Evolutionary conservation across 768 basidiomycete genomes (phyloP), one percentile per base, ranked within the genome.

Genomic region (Pisolithus sp.): DNA sequence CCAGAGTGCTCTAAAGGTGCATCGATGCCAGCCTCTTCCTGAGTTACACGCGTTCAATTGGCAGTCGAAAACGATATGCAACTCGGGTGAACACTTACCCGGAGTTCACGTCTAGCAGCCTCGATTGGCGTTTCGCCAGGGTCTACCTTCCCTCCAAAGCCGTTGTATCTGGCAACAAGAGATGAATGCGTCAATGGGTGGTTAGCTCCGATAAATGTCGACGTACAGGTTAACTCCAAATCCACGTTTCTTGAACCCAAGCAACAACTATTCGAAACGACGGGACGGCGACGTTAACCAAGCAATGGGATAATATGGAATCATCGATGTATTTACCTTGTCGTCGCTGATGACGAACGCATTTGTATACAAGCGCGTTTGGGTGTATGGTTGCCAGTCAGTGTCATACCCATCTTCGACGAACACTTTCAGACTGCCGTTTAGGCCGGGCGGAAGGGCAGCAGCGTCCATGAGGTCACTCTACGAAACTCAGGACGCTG

Each of bases 71-170:
- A 26, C 26, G 26, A n/a, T 26, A 26, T 26, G 3, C 26, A 26
- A 26, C 26, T 5, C 23, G 3, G n/a, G n/a, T 5, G 23, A 24
- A 5, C n/a, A 46, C 55, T 30, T 30, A 83, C 85, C 72, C 82
- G 60, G 28, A 86, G 73, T 62, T 85, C 92, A n/a, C 92, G 82
- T n/a, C 67, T 59, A 4, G 92, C 92, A 9, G 89, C 91, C 60
- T 86, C 69, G 0, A 71, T 57, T 17, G 81, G 69, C 0, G 83
- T 82, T 66, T 95, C 92, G 4, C 78, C 80, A 3, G 75, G 67
- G 52, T 93, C 89, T 8, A 89, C 82, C 67, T 95, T 95, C 9
- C 92, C 92, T 17, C 89, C 90, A 57, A 93, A 94, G 4, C 92
- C 92, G 55, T 93, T 93, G 61, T 79, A 92, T 60, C 91, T 92